Base-by-base conservation (phyloP, 495 filamentous ascomycete genomes). In the Tuber borchii region DNA sequence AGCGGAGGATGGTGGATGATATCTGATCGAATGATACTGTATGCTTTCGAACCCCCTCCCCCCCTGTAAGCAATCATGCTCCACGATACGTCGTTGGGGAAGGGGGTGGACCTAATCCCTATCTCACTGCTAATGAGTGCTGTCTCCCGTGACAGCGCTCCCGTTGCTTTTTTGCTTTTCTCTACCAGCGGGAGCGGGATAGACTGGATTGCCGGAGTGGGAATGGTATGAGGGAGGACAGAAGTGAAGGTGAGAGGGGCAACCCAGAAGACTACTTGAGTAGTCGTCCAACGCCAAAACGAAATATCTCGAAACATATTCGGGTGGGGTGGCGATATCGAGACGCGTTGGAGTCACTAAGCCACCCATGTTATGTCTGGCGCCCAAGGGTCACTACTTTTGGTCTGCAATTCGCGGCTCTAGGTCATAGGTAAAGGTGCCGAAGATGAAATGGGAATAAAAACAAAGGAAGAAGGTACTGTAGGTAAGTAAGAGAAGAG, bases 111-210 rank as follows among this genome's bases (percentile, higher is more conserved):
- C 71, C 56, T 45, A 72, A 65, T 79, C 73, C 65, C 78, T 79
- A 79, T 79, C 72, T 26, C 56, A 65, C 56, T 65, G 61, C 56
- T 45, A 65, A 37, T 79, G 61, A 17, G 76, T 71, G 75, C 70
- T 79, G 70, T 73, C 76, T 79, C 78, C 78, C 73, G 78, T 79
- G 78, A 79, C 76, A 77, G 73, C 70, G 70, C 72, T 73, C 46
- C 75, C 40, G 61, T 22, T 73, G 71, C 43, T 17, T 34, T 34
- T 75, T 79, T 75, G 45, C 46, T 75, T 79, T 79, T 79, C 76
- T 75, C 74, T 77, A 68, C 72, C 78, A 79, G 77, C 73, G 76
- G 78, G 70, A 75, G 56, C 73, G 76, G 73, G 78, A 73, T 34
- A 75, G 78, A 73, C 40, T 31, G 56, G 31, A n/a, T 31, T 26